Evolutionary conservation across 495 filamentous ascomycete species (phyloP).

Genomic region (Aeminium ludgeri): DNA sequence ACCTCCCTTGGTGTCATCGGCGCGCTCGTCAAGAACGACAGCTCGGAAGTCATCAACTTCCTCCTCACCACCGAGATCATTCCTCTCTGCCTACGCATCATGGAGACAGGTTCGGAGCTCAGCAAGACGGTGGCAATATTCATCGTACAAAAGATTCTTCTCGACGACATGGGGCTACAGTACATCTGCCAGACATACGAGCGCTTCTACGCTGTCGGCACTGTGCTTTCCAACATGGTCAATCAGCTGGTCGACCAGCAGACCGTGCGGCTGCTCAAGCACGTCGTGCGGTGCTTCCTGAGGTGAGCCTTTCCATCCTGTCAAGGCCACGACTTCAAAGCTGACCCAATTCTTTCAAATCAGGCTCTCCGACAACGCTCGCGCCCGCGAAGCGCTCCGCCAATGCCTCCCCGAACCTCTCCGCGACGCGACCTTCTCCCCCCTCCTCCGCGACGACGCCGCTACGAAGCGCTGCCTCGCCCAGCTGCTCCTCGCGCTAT

Average conservation of each 20-base stretch:
- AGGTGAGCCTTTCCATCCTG: slow-evolving; percentile 42
- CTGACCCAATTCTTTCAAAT: slow-evolving; percentile 4
- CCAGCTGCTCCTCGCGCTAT: slow-evolving; percentile 90
- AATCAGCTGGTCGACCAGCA: slow-evolving; percentile 93
- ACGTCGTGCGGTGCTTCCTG: slow-evolving; percentile 94
- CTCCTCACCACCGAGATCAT: slow-evolving; percentile 98
- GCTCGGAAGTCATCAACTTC: slow-evolving; percentile 96
- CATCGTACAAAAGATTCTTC: slow-evolving; percentile 98
- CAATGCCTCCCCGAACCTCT: slow-evolving; percentile 95
- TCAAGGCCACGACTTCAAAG: slow-evolving; percentile 7
- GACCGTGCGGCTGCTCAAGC: slow-evolving; percentile 88
- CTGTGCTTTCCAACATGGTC: slow-evolving; percentile 97
- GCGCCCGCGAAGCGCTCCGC: slow-evolving; percentile 83
- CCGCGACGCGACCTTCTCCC: slow-evolving; percentile 90
- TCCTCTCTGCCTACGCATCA: slow-evolving; percentile 90
- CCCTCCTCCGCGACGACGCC: slow-evolving; percentile 89
- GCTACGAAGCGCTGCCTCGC: slow-evolving; percentile 96
- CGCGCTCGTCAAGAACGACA: slow-evolving; percentile 97
- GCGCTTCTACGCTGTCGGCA: slow-evolving; percentile 97
- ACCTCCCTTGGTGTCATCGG: slow-evolving; percentile 98
- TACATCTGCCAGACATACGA: slow-evolving; percentile 99
- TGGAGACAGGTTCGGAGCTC: slow-evolving; percentile 97
- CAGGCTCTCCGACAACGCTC: slow-evolving; percentile 88
- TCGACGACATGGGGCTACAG: slow-evolving; percentile 91
- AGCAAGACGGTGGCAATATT: slow-evolving; percentile 99